Conservation (phyloP, 805 yeast species). For the Candida dendrica region DNA sequence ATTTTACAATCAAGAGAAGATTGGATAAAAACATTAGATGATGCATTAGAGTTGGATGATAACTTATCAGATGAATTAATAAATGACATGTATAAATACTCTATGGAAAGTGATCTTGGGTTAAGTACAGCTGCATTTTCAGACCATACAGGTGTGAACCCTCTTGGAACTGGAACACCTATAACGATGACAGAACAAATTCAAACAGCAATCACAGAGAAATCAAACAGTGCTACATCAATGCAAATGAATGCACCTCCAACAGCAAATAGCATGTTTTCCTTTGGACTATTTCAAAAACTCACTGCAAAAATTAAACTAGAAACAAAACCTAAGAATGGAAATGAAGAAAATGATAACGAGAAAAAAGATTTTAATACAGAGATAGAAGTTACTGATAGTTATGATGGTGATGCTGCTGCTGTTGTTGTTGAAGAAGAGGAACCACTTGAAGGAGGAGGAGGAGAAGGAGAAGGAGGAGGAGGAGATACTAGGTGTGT, state of each 20-base stretch:
- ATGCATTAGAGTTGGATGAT: slow-evolving; percentile 14
- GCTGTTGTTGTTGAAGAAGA: neutral
- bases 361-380: neutral
- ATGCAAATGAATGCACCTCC: too few relatives aligned
- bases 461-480: too few relatives aligned
- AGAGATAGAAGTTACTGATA: too few relatives aligned
- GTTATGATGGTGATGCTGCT: neutral
- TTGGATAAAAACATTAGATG: slow-evolving; percentile 11
- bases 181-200: too few relatives aligned
- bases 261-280: neutral
- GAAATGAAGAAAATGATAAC: neutral
- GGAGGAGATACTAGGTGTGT: neutral
- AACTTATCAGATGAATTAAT: slow-evolving; percentile 8
- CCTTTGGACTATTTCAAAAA: neutral
- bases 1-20: neutral
- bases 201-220: too few relatives aligned
- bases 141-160: too few relatives aligned
- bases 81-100: neutral
- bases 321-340: neutral
- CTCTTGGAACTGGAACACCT: too few relatives aligned
- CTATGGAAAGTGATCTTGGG: neutral
- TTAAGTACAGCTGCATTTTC: too few relatives aligned
- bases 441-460: too few relatives aligned
- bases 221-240: neutral
- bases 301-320: neutral